These are phyloP conservation scores for Cystobasidium sp. DNA, from an alignment of 1,284 basidiomycete species.

Conservation along the genomic window DNA sequence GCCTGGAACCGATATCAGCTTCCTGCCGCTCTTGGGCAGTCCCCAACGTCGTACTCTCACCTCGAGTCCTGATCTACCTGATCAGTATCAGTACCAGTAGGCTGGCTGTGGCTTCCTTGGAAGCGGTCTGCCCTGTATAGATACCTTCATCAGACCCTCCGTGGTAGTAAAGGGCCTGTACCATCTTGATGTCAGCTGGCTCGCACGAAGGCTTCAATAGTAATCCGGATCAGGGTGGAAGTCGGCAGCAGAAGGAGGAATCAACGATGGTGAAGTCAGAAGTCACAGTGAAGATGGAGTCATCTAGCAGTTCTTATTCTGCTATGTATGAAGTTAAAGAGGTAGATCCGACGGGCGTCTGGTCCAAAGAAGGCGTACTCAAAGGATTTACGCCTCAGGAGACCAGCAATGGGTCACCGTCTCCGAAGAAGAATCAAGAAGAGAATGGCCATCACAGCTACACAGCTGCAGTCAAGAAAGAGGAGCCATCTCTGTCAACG, in stretches of 20 bases:
- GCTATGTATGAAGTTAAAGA: slow-evolving; percentile 1
- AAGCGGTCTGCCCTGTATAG: too few relatives aligned
- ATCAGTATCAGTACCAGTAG: too few relatives aligned
- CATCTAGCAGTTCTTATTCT: neutral
- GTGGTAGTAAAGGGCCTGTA: too few relatives aligned
- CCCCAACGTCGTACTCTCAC: too few relatives aligned
- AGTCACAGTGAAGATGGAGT: neutral
- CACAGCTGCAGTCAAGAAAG: neutral
- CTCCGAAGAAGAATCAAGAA: neutral
- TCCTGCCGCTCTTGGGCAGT: too few relatives aligned
- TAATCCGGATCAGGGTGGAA: neutral
- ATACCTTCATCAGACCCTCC: too few relatives aligned
- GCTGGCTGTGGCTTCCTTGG: too few relatives aligned
- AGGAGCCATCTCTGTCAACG: neutral
- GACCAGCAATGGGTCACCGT: neutral
- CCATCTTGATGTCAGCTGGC: neutral
- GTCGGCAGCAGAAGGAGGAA: neutral
- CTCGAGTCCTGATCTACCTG: too few relatives aligned
- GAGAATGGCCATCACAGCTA: neutral
- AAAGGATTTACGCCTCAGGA: neutral
- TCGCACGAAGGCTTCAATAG: neutral
- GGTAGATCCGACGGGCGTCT: neutral
- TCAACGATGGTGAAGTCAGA: neutral
- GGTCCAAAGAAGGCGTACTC: neutral
- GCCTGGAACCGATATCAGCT: too few relatives aligned